phyloP scores from a whole-genome alignment of 257 asterid genomes.

The Solanum arcanum region DNA sequence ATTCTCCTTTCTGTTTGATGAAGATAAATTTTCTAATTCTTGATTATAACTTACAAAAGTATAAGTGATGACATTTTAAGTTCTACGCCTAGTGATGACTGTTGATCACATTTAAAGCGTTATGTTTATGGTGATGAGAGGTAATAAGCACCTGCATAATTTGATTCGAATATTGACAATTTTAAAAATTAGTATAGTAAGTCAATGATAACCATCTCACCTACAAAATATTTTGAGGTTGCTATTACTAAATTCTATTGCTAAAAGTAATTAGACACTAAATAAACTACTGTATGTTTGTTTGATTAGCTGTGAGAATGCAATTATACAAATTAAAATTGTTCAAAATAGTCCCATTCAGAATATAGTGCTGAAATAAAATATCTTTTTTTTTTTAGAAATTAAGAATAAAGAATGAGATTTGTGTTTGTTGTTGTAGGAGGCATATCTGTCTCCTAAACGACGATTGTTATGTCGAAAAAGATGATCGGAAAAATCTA shows the following conservation, averaged over 20 bases:
- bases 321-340: background rate
- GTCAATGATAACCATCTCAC: background rate
- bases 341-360: background rate
- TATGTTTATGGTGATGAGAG: too few species aligned
- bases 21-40: background rate
- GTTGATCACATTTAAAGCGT: background rate
- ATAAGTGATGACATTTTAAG: too few species aligned
- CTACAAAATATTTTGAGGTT: background rate
- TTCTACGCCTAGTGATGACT: too few species aligned
- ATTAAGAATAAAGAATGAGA: background rate
- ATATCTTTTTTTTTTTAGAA: too few species aligned
- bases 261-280: background rate
- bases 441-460: background rate
- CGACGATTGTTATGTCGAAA: background rate
- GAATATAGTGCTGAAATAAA: background rate
- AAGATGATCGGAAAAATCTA: background rate
- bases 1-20: background rate
- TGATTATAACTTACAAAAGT: too few species aligned
- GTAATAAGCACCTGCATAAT: background rate
- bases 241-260: background rate
- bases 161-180: background rate
- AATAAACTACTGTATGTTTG: background rate
- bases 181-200: background rate
- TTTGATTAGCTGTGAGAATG: background rate
- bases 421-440: background rate